These are phyloP conservation scores for Nigrograna mackinnonii DNA, from an alignment of 2,329 filamentous ascomycete species.

Conservation along the genomic window DNA sequence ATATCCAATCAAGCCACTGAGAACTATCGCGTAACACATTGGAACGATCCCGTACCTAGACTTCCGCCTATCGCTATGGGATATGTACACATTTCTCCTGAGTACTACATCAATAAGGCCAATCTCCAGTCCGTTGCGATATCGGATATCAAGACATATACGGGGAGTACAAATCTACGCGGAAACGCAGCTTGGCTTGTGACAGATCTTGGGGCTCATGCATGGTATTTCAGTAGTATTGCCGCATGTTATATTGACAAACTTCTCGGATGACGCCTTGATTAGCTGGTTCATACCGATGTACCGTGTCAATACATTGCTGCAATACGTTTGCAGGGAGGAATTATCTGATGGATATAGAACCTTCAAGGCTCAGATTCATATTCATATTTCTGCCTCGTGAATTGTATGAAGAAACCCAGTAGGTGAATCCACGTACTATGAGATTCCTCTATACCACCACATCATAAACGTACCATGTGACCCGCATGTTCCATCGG, in stretches of 20 bases:
- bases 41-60: conserved; percentile 65
- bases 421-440: too few species aligned
- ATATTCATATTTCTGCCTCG: too few species aligned
- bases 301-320: too few species aligned
- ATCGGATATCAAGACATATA: conserved; percentile 24
- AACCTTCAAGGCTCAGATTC: too few species aligned
- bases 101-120: conserved; percentile 58
- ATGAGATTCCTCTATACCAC: too few species aligned
- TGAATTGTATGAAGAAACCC: too few species aligned
- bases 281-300: too few species aligned
- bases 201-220: conserved; percentile 34
- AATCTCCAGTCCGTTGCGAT: conserved; percentile 21
- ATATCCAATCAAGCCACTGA: conserved; percentile 57
- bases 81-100: conserved; percentile 69
- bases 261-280: too few species aligned
- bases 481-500: too few species aligned
- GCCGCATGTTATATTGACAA: conserved; percentile 2
- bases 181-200: conserved; percentile 35
- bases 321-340: too few species aligned
- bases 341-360: too few species aligned
- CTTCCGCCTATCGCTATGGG: conserved; percentile 64
- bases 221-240: conserved; percentile 41
- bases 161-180: conserved; percentile 23
- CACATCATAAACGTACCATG: too few species aligned
- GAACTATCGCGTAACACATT: conserved; percentile 70